Percentiles rank a stretch among this genome's conserved stretches.
These are phyloP conservation scores for Phellopilus nigrolimitatus DNA, from an alignment of 1,284 basidiomycete genomes.

Conservation along the genomic window DNA sequence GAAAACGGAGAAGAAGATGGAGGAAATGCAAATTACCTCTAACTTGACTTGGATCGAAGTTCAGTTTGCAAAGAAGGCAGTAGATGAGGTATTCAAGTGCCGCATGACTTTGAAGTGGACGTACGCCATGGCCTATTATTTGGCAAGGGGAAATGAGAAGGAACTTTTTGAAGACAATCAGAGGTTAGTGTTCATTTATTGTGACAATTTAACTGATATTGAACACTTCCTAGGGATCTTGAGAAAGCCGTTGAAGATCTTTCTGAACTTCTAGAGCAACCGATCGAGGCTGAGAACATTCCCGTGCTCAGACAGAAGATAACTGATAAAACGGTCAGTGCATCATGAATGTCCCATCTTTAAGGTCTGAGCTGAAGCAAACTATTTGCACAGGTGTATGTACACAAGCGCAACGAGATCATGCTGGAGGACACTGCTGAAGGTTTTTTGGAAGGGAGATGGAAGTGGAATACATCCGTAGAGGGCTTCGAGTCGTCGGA, in stretches of 20 bases:
- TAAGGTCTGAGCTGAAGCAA: conserved; percentile 9
- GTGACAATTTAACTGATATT: not conserved
- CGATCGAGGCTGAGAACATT: conserved; percentile 84
- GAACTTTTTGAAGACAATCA: conserved; percentile 98
- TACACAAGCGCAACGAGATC: conserved; percentile 93
- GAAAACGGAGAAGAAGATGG: conserved; percentile 99
- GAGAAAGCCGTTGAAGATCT: conserved; percentile 95
- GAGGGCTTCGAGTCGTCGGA: conserved; percentile 50
- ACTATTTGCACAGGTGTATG: conserved; percentile 66
- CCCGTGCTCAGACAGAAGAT: conserved; percentile 83
- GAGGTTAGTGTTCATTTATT: conserved; percentile 42
- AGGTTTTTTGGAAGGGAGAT: conserved; percentile 85
- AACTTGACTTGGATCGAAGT: conserved; percentile 97
- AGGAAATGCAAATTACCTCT: conserved; percentile 94
- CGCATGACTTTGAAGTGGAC: conserved; percentile 98
- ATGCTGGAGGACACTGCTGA: conserved; percentile 90
- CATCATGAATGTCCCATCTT: conserved; percentile 3
- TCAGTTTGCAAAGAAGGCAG: conserved; percentile 97
- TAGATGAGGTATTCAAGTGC: conserved; percentile 87
- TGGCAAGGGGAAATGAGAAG: conserved; percentile 86
- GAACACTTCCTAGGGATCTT: conserved; percentile 63
- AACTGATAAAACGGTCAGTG: conserved; percentile 86
- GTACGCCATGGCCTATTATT: conserved; percentile 99
- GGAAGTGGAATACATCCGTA: conserved; percentile 68
- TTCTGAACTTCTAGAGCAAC: conserved; percentile 87